A percentile compares a stretch with the other conserved stretches of the same genome.
Evolutionary conservation across 257 asterid species (phyloP).

Genomic region (Fraxinus pennsylvanica): DNA sequence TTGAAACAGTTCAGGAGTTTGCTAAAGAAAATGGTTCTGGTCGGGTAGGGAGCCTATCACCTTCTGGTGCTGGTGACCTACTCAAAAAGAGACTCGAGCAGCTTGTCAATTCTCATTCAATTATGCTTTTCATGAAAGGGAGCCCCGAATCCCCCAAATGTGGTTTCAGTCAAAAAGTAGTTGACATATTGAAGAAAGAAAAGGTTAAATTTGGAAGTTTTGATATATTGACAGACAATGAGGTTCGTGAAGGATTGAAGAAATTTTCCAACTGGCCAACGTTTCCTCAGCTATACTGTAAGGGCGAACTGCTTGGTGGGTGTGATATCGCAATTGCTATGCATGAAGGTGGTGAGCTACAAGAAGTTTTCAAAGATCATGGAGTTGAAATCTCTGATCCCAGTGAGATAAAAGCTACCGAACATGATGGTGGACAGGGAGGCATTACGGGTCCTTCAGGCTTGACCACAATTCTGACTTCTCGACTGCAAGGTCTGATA

Average conservation of each 20-base stretch:
- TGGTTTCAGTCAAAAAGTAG: slow-evolving; percentile 91
- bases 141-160: slow-evolving; percentile 80
- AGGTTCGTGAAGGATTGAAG: slow-evolving; percentile 91
- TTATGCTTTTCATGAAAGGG: slow-evolving; percentile 96
- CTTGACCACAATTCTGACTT: slow-evolving; percentile 50
- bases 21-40: slow-evolving; percentile 56
- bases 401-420: slow-evolving; percentile 32
- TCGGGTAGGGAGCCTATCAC: slow-evolving; percentile 32
- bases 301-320: slow-evolving; percentile 98
- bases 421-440: slow-evolving; percentile 47
- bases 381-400: slow-evolving; percentile 47
- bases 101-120: slow-evolving; percentile 66
- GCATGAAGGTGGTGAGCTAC: slow-evolving; percentile 89
- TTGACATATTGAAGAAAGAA: slow-evolving; percentile 80
- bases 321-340: slow-evolving; percentile 78
- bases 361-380: slow-evolving; percentile 65
- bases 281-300: slow-evolving; percentile 88
- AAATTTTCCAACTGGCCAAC: slow-evolving; percentile 96
- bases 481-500: slow-evolving; percentile 57
- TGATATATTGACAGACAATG: slow-evolving; percentile 67
- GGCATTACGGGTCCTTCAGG: slow-evolving; percentile 61
- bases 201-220: slow-evolving; percentile 82
- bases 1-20: slow-evolving; percentile 76
- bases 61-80: slow-evolving; percentile 40
- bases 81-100: slow-evolving; percentile 59